Evolutionary conservation across 805 yeast genomes (phyloP), one percentile per base, ranked within the genome.

Genomic region (Kodamaea restingae): DNA sequence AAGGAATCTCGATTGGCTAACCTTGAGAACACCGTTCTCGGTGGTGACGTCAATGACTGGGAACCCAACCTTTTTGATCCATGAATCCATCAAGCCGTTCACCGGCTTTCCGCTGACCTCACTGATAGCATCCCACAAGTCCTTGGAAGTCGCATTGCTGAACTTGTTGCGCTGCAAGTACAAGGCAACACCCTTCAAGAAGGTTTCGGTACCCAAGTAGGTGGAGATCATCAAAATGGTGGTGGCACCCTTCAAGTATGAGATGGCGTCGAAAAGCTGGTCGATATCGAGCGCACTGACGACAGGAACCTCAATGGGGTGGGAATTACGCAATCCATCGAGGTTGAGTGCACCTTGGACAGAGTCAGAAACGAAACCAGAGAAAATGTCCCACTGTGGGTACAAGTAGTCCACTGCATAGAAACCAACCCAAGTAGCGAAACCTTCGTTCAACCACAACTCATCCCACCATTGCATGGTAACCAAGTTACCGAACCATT

Each of bases 401-500:
- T 75, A 78, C 50, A 84, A 71, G 47, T 73, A 60, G 54, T 83
- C 81, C 38, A 81, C 81, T 12, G 88, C 81, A 39, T 73, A 64
- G 72, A 75, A 82, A 3, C 88, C 85, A 55, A 83, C 84, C 81
- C 86, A 86, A 18, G 95, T 86, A 12, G 95, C 95, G 63, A 86
- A 86, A 10, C 95, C 93, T 63, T 86, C 95, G 55, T 86, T 86
- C 45, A 86, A 75, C 95, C 95, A 86, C 49, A 86, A 70, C 52
- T 84, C 93, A 51, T 86, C 87, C 95, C 95, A 86, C 93, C 95
- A 87, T 52, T 83, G 80, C 95, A 86, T 87, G 34, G 95, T 87
- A 44, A 85, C 91, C 50, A 83, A 73, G 60, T 87, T 82, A 40
- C 95, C 95, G 54, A 86, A 87, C 95, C 95, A 87, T 57, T 87